Base-by-base conservation (phyloP, 73 alveolate species). In the Uronychia binucleata region DNA sequence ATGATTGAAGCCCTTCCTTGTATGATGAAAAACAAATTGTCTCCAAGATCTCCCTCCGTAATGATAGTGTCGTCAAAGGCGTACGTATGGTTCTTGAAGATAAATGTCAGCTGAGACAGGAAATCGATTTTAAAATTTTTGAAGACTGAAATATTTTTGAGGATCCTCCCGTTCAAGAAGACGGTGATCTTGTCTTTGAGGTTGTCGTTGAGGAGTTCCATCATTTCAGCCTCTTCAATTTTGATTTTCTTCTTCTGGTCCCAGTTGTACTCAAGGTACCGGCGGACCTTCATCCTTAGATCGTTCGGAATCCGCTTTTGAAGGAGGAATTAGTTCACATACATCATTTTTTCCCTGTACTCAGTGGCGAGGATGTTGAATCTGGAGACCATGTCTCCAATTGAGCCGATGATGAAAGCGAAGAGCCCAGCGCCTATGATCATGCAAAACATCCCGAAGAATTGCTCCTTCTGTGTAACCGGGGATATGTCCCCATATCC, bases 401-500 rank as follows among this genome's bases (percentile, higher is more conserved):
- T 91, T 30, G 91, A 88, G 58, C 90, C 90, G 80, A 94, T 94
- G 27, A 88, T 90, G 46, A 78, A 93, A 31, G 98, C 98, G 82
- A 93, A 94, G 0, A 94, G 84, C 25, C 97, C 95, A 26, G 96
- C 88, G n/a, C 96, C 96, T n/a, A 94, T 75, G 31, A 92, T 81
- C 97, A 93, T 93, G 57, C 83, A 78, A 26, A 89, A 34, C 57
- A 93, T 93, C 13, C 91, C 94, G 58, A 78, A 90, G 31, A 94
- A 30, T 74, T 89, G 93, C 83, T 94, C 98, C 28, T 46, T 79
- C 0, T 78, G 58, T 34, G 93, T 92, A 30, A 32, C 83, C 0
- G 97, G 96, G 5, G 82, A 82, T 19, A 94, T 93, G 75, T 94
- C 98, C 32, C 98, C 98, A 86, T 94, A 95, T n/a, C 99, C 99